Conservation (phyloP, 768 basidiomycete genomes). For the Psilocybe sp. region DNA sequence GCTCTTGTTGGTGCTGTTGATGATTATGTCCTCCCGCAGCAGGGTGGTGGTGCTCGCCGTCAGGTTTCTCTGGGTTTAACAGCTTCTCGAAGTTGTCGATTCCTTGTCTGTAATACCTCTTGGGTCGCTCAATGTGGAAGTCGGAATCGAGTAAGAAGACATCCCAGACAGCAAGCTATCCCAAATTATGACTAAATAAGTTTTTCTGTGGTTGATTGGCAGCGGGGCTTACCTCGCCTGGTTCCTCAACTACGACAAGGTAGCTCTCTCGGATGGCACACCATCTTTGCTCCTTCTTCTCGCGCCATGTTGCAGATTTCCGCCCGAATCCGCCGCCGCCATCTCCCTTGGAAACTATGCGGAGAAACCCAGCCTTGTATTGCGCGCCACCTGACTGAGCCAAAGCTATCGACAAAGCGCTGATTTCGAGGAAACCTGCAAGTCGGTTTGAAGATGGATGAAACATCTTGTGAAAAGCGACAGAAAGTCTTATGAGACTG, state of each 20-base stretch:
- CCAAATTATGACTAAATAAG: neutral
- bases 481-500: neutral
- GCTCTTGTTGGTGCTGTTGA: constrained; percentile 2
- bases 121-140: constrained; percentile 89
- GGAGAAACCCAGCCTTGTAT: constrained; percentile 86
- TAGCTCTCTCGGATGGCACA: constrained; percentile 92
- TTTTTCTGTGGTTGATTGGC: neutral
- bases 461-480: constrained; percentile 69
- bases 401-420: constrained; percentile 77
- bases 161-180: constrained; percentile 82
- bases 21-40: constrained; percentile 1
- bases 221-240: constrained; percentile 63
- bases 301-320: constrained; percentile 57
- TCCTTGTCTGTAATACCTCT: constrained; percentile 84
- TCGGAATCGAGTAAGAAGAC: constrained; percentile 90
- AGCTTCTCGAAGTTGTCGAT: constrained; percentile 45
- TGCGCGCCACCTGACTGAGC: constrained; percentile 83
- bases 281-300: constrained; percentile 75
- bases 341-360: constrained; percentile 50
- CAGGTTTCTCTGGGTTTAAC: constrained; percentile 37
- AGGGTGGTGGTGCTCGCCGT: constrained; percentile 14
- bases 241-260: constrained; percentile 81
- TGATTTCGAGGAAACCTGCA: constrained; percentile 88
- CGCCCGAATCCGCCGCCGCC: constrained; percentile 60
- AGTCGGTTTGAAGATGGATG: constrained; percentile 90